These are phyloP conservation scores for Straminergon stramineum DNA, from an alignment of 225 moss, liverwort and hornwort species.

Conservation along the genomic window DNA sequence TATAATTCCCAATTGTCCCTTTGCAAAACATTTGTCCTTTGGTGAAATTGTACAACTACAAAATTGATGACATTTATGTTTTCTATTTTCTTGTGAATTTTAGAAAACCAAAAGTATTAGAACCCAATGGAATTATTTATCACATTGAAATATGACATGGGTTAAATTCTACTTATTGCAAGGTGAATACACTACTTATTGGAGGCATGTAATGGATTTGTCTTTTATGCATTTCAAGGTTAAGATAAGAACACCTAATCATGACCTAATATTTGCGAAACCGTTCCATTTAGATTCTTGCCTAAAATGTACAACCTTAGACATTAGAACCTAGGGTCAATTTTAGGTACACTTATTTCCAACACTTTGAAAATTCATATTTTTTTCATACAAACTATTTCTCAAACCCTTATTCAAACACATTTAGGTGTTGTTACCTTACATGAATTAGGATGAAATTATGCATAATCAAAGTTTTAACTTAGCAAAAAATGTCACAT, in stretches of 20 bases:
- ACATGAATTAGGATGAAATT: accelerated
- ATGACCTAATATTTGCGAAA: neutral
- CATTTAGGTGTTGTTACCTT: neutral
- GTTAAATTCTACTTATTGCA: neutral
- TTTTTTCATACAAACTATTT: neutral
- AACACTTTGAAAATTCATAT: neutral
- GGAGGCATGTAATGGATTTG: neutral
- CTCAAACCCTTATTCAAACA: accelerated
- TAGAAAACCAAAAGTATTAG: neutral
- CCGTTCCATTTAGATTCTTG: neutral
- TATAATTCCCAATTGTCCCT: neutral
- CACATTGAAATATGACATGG: accelerated
- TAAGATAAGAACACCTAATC: neutral
- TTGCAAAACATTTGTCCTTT: neutral
- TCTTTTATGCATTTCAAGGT: neutral
- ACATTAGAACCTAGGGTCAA: accelerated
- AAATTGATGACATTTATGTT: neutral
- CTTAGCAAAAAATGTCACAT: neutral
- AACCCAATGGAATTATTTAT: neutral
- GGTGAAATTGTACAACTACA: neutral
- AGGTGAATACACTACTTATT: neutral
- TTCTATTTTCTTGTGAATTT: neutral
- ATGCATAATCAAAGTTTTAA: neutral
- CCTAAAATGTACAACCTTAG: neutral
- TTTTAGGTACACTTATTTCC: neutral